Evolutionary conservation across 2,329 filamentous ascomycete genomes (phyloP).

Genomic region (Exophiala bonariae): DNA sequence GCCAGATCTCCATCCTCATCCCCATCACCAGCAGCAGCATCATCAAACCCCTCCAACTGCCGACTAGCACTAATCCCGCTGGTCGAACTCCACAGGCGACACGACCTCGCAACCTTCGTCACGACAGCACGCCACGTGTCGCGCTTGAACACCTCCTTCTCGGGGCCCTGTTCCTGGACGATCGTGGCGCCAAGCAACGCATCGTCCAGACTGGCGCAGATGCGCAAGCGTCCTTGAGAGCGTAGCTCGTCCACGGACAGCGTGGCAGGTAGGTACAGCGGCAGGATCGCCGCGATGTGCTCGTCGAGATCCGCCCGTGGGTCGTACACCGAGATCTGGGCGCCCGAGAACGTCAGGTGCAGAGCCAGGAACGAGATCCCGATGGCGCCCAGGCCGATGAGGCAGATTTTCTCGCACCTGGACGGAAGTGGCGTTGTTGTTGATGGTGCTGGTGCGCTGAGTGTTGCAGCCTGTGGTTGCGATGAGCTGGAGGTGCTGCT

Average conservation of each 20-base stretch:
- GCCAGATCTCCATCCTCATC: not conserved
- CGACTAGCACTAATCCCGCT: constrained; percentile 57
- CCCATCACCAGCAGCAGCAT: not conserved
- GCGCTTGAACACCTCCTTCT: constrained; percentile 53
- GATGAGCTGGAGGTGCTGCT: too few species aligned
- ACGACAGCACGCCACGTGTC: constrained; percentile 54
- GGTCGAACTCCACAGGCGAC: constrained; percentile 59
- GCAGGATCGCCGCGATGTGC: constrained; percentile 46
- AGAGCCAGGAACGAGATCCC: constrained; percentile 58
- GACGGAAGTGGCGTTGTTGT: constrained; percentile 3
- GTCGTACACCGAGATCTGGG: constrained; percentile 51
- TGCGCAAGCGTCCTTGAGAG: constrained; percentile 34
- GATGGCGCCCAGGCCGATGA: constrained; percentile 47
- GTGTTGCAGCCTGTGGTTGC: too few species aligned
- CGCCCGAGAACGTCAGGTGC: constrained; percentile 46
- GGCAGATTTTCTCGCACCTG: constrained; percentile 29
- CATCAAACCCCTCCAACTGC: constrained; percentile 46
- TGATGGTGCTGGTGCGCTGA: too few species aligned
- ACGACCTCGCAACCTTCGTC: constrained; percentile 40
- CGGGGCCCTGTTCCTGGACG: constrained; percentile 61
- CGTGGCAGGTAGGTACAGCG: constrained; percentile 39
- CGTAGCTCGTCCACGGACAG: constrained; percentile 28
- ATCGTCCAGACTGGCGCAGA: constrained; percentile 35
- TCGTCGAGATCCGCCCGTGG: constrained; percentile 47
- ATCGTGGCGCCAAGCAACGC: constrained; percentile 52